These are phyloP conservation scores for Crepidotus variabilis DNA, from an alignment of 768 basidiomycete species.

Conservation along the genomic window DNA sequence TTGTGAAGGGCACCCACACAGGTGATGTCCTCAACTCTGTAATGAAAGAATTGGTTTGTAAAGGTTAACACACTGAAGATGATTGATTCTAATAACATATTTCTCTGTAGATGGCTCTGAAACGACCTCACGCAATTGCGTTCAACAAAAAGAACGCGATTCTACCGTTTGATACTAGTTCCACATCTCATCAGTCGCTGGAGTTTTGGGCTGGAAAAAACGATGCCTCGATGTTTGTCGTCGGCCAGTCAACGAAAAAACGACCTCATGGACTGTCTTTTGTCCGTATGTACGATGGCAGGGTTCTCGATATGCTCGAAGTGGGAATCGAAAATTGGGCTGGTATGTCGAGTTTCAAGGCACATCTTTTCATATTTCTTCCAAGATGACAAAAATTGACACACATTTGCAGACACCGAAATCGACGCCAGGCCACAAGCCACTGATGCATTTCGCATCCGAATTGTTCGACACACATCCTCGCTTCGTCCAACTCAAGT, in stretches of 20 bases:
- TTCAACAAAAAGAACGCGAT: conserved; percentile 94
- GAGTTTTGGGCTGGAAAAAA: conserved; percentile 95
- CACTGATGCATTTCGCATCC: conserved; percentile 93
- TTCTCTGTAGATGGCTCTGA: conserved; percentile 76
- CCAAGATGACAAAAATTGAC: background rate
- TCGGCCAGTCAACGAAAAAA: conserved; percentile 94
- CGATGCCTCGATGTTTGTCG: conserved; percentile 86
- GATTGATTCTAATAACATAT: background rate
- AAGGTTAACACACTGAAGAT: background rate
- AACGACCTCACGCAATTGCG: conserved; percentile 84
- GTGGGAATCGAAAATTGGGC: conserved; percentile 81
- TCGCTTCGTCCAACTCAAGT: conserved; percentile 88
- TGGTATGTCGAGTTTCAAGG: conserved; percentile 83
- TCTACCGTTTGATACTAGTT: conserved; percentile 80
- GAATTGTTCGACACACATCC: conserved; percentile 95
- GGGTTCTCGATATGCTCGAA: conserved; percentile 93
- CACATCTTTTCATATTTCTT: conserved; percentile 28
- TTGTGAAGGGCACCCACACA: conserved; percentile 85
- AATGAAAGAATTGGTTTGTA: conserved; percentile 85
- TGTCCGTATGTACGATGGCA: conserved; percentile 80
- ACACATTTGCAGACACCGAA: conserved; percentile 67
- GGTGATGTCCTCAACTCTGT: conserved; percentile 76
- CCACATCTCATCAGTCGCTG: conserved; percentile 46
- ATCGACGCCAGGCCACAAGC: conserved; percentile 85
- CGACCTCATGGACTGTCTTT: conserved; percentile 84